Percentiles rank a stretch among this genome's conserved stretches.
phyloP scores from a whole-genome alignment of 805 yeast species.

The Saccharomycopsis selenospora region DNA sequence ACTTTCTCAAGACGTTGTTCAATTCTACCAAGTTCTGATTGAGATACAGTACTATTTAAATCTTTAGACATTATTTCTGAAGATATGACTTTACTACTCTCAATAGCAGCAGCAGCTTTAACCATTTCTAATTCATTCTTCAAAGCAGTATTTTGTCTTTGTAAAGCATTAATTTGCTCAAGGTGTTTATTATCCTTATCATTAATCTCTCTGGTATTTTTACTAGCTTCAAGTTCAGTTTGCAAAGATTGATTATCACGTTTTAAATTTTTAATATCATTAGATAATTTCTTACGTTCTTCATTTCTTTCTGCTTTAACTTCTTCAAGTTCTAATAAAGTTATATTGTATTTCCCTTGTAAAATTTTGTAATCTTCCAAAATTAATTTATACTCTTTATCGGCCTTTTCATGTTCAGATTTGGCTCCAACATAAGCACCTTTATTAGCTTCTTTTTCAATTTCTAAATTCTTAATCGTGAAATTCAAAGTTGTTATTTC shows the following conservation, averaged over 20 bases:
- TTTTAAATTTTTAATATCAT: slow-evolving; percentile 8
- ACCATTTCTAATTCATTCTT: slow-evolving; percentile 9
- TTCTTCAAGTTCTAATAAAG: slow-evolving; percentile 14
- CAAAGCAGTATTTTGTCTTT: not conserved
- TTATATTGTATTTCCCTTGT: slow-evolving; percentile 19
- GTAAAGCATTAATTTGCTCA: not conserved
- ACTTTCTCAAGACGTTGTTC: slow-evolving; percentile 12
- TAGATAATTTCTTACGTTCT: slow-evolving; percentile 9
- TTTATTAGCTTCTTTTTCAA: slow-evolving; percentile 14
- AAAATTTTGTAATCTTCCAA: slow-evolving; percentile 18
- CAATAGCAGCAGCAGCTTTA: slow-evolving; percentile 6
- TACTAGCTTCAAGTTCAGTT: not conserved
- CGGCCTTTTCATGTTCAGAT: slow-evolving; percentile 10
- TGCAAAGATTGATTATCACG: slow-evolving; percentile 7
- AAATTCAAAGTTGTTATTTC: slow-evolving; percentile 15
- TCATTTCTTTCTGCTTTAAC: slow-evolving; percentile 9
- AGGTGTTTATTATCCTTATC: not conserved
- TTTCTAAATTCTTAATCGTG: slow-evolving; percentile 14
- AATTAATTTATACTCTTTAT: slow-evolving; percentile 14
- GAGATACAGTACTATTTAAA: slow-evolving; percentile 6
- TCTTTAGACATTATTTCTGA: slow-evolving; percentile 7
- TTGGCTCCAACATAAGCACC: slow-evolving; percentile 10
- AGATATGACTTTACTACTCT: slow-evolving; percentile 4
- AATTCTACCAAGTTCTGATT: slow-evolving; percentile 8
- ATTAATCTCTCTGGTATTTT: not conserved